A percentile compares a stretch with the other conserved stretches of the same genome.
Conservation (phyloP, 768 basidiomycete genomes). For the Hemileccinum rubropunctum region DNA sequence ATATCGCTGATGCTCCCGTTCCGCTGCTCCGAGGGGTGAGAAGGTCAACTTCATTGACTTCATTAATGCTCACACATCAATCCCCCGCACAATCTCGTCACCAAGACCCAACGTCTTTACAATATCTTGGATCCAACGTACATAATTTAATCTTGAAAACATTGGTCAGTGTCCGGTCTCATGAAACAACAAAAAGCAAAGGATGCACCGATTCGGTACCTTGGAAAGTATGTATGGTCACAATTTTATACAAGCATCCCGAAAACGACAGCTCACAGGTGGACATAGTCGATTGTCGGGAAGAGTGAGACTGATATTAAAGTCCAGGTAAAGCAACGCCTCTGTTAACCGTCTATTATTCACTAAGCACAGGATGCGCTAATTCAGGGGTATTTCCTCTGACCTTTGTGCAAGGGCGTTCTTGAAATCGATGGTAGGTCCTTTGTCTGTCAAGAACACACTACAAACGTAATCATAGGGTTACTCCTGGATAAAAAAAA, state of each 20-base stretch:
- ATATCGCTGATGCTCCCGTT: constrained; percentile 89
- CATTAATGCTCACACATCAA: constrained; percentile 64
- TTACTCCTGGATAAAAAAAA: not conserved
- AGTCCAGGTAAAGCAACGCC: constrained; percentile 75
- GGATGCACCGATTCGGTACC: constrained; percentile 70
- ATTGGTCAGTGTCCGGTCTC: not conserved
- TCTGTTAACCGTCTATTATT: constrained; percentile 67
- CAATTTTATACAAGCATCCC: not conserved
- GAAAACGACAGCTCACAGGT: constrained; percentile 53
- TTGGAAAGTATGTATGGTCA: constrained; percentile 22
- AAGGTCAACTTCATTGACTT: not conserved
- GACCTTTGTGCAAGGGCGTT: constrained; percentile 70
- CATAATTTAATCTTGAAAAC: constrained; percentile 70
- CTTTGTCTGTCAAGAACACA: constrained; percentile 25
- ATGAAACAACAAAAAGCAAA: not conserved
- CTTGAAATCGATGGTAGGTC: constrained; percentile 68
- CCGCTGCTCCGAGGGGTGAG: constrained; percentile 49
- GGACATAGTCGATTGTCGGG: constrained; percentile 81
- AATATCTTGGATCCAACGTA: constrained; percentile 82
- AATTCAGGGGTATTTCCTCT: constrained; percentile 2
- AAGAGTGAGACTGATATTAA: constrained; percentile 56
- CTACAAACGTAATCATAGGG: constrained; percentile 16
- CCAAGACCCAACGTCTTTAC: constrained; percentile 32
- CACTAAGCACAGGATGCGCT: constrained; percentile 3
- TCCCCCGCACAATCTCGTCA: constrained; percentile 39